A percentile compares a stretch with the other conserved stretches of the same genome.
Evolutionary conservation across 2,329 filamentous ascomycete genomes (phyloP).

Genomic region (Zymoseptoria brevis): DNA sequence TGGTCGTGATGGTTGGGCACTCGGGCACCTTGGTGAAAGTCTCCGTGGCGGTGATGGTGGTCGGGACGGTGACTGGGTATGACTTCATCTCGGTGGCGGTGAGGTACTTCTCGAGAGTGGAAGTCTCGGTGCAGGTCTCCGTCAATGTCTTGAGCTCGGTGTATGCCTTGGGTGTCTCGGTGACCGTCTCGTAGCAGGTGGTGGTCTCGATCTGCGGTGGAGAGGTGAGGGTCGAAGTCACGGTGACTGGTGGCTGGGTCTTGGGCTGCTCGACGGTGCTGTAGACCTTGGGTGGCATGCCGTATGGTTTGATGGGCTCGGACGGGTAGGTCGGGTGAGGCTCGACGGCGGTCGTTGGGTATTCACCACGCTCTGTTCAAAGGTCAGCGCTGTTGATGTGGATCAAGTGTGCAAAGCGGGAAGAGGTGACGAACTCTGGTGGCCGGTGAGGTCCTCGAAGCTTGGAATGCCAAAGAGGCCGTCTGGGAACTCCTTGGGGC

Average conservation of each 20-base stretch:
- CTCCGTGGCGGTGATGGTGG: slow-evolving; percentile 1
- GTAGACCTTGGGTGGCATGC: background rate
- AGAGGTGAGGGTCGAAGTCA: background rate
- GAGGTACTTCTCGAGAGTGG: background rate
- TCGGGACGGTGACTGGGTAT: background rate
- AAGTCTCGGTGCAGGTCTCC: background rate
- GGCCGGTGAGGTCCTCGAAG: background rate
- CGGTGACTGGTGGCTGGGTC: background rate
- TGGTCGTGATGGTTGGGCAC: slow-evolving; percentile 1
- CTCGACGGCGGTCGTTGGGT: background rate
- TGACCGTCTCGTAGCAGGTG: background rate
- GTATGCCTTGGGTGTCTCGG: background rate
- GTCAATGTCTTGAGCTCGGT: background rate
- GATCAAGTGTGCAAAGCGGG: background rate
- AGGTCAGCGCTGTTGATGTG: background rate
- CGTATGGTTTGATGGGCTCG: background rate
- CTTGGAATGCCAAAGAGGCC: background rate
- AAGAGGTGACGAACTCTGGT: background rate
- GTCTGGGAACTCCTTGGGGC: background rate
- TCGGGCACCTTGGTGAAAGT: slow-evolving; percentile 1
- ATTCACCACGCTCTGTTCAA: background rate
- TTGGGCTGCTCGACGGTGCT: background rate
- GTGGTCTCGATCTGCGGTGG: background rate
- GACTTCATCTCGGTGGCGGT: background rate
- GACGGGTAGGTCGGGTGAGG: background rate